Evolutionary conservation across 306 rosid species (phyloP).

Genomic region (Cyclanthera cordifolia): DNA sequence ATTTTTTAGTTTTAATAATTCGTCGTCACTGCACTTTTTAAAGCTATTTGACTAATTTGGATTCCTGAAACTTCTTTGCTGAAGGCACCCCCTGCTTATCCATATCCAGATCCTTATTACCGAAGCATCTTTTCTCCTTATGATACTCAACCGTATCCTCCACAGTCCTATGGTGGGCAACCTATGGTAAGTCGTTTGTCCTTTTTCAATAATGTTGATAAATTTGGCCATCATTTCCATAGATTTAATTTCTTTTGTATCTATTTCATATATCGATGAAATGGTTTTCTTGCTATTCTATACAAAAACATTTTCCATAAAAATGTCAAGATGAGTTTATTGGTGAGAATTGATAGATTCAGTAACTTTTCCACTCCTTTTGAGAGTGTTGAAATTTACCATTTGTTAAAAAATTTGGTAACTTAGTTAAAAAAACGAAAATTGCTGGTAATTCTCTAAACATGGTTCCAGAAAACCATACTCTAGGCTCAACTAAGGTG

Average conservation of each 20-base stretch:
- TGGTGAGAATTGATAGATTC: neutral
- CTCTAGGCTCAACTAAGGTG: slow-evolving; percentile 2
- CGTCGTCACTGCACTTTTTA: neutral
- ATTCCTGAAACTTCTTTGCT: slow-evolving; percentile 17
- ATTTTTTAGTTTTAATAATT: neutral
- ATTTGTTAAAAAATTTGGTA: neutral
- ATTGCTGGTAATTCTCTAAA: neutral
- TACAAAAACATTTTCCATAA: neutral
- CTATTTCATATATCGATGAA: no score
- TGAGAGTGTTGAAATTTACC: neutral
- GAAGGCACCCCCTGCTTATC: slow-evolving; percentile 73
- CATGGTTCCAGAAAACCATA: neutral
- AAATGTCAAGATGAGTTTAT: neutral
- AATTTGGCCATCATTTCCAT: neutral
- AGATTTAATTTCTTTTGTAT: no score
- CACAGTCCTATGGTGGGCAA: slow-evolving; percentile 74
- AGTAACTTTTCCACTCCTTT: no score
- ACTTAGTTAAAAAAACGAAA: neutral
- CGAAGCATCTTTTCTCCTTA: slow-evolving; percentile 93
- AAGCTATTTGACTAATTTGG: slow-evolving; percentile 19
- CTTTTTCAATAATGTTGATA: neutral
- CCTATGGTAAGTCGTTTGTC: slow-evolving; percentile 52
- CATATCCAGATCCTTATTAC: slow-evolving; percentile 89
- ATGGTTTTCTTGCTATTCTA: no score
- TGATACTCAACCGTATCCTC: slow-evolving; percentile 67